Evolutionary conservation across 2,329 filamentous ascomycete species (phyloP).

Genomic region (Penicillium sp.): DNA sequence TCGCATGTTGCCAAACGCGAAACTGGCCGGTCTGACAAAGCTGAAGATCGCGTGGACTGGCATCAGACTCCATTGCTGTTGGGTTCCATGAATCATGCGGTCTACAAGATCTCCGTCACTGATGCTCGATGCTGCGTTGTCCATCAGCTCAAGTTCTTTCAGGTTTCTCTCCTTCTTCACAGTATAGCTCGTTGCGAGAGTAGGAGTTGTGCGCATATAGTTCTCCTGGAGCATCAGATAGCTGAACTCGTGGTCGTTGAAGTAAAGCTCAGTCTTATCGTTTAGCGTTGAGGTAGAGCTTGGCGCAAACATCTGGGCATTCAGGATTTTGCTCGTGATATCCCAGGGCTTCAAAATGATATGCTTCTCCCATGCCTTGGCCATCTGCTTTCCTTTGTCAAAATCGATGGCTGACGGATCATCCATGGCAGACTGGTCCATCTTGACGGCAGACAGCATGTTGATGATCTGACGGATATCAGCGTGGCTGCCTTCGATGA

Average conservation of each 20-base stretch:
- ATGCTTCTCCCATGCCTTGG: constrained; percentile 98
- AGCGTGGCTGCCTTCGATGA: constrained; percentile 93
- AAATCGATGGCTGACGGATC: constrained; percentile 79
- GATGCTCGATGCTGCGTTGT: constrained; percentile 90
- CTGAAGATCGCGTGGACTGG: constrained; percentile 94
- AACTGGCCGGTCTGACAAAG: constrained; percentile 88
- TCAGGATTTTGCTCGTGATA: constrained; percentile 90
- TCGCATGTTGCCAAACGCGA: constrained; percentile 74
- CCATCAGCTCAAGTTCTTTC: constrained; percentile 82
- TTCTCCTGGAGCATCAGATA: constrained; percentile 98
- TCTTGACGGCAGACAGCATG: constrained; percentile 92
- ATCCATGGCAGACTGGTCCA: constrained; percentile 77
- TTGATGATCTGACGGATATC: constrained; percentile 99
- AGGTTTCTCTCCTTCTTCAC: constrained; percentile 71
- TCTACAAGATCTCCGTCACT: constrained; percentile 96
- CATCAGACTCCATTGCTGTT: constrained; percentile 99
- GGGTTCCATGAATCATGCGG: constrained; percentile 95
- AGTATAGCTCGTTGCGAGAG: constrained; percentile 61
- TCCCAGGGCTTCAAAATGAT: constrained; percentile 97
- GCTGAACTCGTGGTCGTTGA: constrained; percentile 98
- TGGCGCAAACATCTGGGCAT: constrained; percentile 79
- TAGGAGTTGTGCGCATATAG: constrained; percentile 82
- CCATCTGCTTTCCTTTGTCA: constrained; percentile 88
- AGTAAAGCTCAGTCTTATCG: constrained; percentile 98
- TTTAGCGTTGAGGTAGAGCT: constrained; percentile 86